Evolutionary conservation across 116 monocot genomes (phyloP), one percentile per base, ranked within the genome.

Genomic region (Iris pallida): DNA sequence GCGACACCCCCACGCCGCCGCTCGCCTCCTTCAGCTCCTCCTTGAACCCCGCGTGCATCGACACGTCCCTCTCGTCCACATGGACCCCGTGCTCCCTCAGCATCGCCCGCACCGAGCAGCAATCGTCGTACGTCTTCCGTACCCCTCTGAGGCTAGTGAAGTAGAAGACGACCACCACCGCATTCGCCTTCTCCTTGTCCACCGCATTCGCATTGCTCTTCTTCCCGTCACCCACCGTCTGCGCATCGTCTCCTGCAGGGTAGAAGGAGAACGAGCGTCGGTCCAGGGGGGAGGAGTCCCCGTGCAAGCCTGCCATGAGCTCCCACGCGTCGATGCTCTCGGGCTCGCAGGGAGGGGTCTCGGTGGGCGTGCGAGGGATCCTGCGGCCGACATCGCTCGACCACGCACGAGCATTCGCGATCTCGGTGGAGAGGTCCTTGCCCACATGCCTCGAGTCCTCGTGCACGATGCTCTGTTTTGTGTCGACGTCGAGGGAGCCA

Each of bases 1-100:
- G 65, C 47, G 14, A n/a, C 54, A 42, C 55, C 42, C 47, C 68
- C 3, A 30, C 30, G 0, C 57, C 63, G 1, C 93, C 79, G 17
- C 80, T 76, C 7, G 81, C 69, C 47, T 57, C 61, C 6, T 47
- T 19, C 68, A 95, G 65, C 77, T 95, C 88, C 42, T 86, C 86
- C 47, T 64, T 83, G 70, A 88, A 91, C 0, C 79, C 86, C 7
- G 54, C 12, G 63, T 95, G 73, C 91, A 95, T 84, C 9, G 88
- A 95, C 3, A 83, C 78, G 63, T 95, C 95, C 53, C 91, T 78
- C 72, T 95, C 91, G 63, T 90, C 90, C 16, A 95, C 48, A 7
- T 68, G 60, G 1, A 88, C 78, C 7, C 81, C 65, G 70, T 88
- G 88, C 0, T 82, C 85, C 59, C 63, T 78, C 20, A 95, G 69